Percentiles rank a stretch among this genome's conserved stretches.
Evolutionary conservation across 2,329 filamentous ascomycete genomes (phyloP).

Genomic region (Daldinia sp.): DNA sequence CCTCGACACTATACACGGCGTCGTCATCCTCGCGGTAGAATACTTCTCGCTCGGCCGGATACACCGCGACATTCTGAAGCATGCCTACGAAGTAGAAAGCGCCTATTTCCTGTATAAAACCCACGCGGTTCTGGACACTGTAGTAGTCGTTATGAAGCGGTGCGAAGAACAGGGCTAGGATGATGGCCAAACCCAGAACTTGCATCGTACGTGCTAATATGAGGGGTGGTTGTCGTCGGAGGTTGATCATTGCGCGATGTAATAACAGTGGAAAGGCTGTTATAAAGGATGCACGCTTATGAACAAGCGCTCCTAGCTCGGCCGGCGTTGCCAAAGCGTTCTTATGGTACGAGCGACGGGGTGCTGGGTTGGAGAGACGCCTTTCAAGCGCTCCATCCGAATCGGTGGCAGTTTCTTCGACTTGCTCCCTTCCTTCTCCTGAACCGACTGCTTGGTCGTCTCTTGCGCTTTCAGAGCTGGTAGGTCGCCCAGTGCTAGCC

Average conservation of each 20-base stretch:
- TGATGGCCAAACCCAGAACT: constrained; percentile 71
- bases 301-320: constrained; percentile 76
- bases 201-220: constrained; percentile 75
- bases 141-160: constrained; percentile 77
- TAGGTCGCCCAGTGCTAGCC: neutral
- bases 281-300: constrained; percentile 70
- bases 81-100: constrained; percentile 82
- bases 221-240: constrained; percentile 73
- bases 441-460: constrained; percentile 18
- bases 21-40: constrained; percentile 84
- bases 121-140: constrained; percentile 78
- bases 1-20: constrained; percentile 76
- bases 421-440: constrained; percentile 20
- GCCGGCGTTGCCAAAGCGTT: constrained; percentile 72
- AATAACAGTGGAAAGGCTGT: constrained; percentile 76
- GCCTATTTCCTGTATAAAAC: constrained; percentile 78
- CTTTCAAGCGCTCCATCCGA: constrained; percentile 32
- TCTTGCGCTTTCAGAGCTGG: constrained; percentile 2
- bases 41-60: constrained; percentile 78
- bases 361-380: constrained; percentile 40
- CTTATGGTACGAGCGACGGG: constrained; percentile 59
- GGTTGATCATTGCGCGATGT: constrained; percentile 75
- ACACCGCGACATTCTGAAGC: constrained; percentile 82
- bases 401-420: constrained; percentile 8
- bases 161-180: constrained; percentile 77